Percentiles rank a stretch among this genome's conserved stretches.
Conservation (phyloP, 2,329 filamentous ascomycete species). For the Lachnellula subtilissima region DNA sequence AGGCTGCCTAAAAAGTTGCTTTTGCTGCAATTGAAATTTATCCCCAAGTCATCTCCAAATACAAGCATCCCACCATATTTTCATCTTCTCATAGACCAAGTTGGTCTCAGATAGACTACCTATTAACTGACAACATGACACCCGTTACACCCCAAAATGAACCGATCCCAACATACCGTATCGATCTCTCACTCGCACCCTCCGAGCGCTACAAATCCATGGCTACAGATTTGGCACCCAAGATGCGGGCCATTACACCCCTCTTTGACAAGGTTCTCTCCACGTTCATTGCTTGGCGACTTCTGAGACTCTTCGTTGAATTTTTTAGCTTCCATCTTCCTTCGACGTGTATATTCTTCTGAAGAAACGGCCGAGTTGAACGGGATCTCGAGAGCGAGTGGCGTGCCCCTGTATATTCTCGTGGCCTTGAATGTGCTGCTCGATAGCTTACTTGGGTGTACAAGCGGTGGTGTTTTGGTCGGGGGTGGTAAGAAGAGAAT, state of each 20-base stretch:
- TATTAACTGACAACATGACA: too few relatives aligned
- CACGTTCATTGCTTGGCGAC: conserved; percentile 17
- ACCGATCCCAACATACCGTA: conserved; percentile 38
- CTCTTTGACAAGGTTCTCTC: conserved; percentile 49
- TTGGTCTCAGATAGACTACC: too few relatives aligned
- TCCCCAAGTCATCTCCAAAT: too few relatives aligned
- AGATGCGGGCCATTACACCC: conserved; percentile 39
- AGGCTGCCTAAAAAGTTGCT: too few relatives aligned
- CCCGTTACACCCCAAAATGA: too few relatives aligned
- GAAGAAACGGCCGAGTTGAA: conserved; percentile 59
- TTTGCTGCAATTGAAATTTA: too few relatives aligned
- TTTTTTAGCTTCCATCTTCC: conserved; percentile 39
- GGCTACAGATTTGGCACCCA: conserved; percentile 39
- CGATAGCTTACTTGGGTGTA: conserved; percentile 61
- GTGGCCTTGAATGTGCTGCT: conserved; percentile 59
- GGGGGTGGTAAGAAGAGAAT: conserved; percentile 16
- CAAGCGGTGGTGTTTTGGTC: conserved; percentile 46
- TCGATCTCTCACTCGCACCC: conserved; percentile 52
- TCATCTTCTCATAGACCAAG: too few relatives aligned
- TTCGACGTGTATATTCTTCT: conserved; percentile 45
- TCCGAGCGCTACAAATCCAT: conserved; percentile 46
- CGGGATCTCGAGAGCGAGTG: conserved; percentile 48
- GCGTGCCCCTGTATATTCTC: conserved; percentile 53
- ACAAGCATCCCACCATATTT: too few relatives aligned
- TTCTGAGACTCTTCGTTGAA: conserved; percentile 27